Base-by-base conservation (phyloP, 805 yeast species). In the Wickerhamomyces hampshirensis region DNA sequence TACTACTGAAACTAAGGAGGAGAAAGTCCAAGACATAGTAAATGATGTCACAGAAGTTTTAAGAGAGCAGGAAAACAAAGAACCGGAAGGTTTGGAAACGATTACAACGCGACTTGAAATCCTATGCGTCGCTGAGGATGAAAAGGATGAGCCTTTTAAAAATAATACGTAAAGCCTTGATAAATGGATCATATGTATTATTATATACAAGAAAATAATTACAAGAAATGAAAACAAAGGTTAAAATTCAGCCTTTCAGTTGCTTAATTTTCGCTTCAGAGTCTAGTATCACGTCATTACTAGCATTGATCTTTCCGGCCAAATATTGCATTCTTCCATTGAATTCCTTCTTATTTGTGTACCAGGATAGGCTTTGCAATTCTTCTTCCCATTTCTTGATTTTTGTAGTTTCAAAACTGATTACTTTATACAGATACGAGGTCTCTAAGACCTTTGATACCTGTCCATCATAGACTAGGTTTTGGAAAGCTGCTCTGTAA, bases 401-500 rank as follows among this genome's bases (percentile, higher is more conserved):
- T 50, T 80, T 76, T 2, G 65, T 68, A 9, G 74, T 71, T 50
- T 87, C 95, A 37, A 73, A 58, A 4, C 66, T 59, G 29, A 86
- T 71, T 33, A 80, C 62, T 28, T 67, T 68, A 31, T 67, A 61
- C 35, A 81, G 60, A 43, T 80, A 77, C 17, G 75, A 69, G 3
- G 80, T 67, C 55, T 87, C 95, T 56, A 85, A 69, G 10, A 76
- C 66, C 17, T 75, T 75, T 38, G 67, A 72, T 6, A 84, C 60
- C 13, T 69, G 66, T 12, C 63, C 50, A 53, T 88, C 89, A 2
- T 66, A 46, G 3, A 78, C 70, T 53, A 93, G 66, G 40, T 73
- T 72, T 38, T 66, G 51, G 62, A 91, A 93, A 0, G 98, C 96
- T 0, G 89, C 84, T 39, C 72, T 70, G 58, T 68, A 88, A 16